Conservation (phyloP, 2,329 filamentous ascomycete genomes). For the Paraconiothyrium sp. region DNA sequence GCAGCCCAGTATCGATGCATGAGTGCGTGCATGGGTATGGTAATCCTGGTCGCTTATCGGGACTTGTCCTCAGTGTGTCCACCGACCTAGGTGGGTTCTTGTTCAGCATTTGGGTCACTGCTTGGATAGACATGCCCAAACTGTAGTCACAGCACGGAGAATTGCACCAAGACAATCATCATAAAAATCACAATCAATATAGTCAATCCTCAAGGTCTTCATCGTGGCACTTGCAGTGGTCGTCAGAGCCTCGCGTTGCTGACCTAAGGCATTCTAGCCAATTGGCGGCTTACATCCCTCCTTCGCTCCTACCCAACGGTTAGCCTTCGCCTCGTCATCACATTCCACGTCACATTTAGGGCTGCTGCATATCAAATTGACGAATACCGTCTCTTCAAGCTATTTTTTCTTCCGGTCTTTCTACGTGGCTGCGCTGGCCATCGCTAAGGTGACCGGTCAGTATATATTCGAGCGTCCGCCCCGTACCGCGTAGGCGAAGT, state of each 20-base stretch:
- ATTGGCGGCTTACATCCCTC: not conserved
- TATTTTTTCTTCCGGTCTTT: not conserved
- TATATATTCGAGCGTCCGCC: constrained; percentile 9
- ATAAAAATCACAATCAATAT: not conserved
- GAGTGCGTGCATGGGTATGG: too few relatives aligned
- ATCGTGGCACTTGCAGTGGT: not conserved
- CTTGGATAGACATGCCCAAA: too few relatives aligned
- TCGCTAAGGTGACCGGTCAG: constrained; percentile 11
- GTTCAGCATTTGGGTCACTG: too few relatives aligned
- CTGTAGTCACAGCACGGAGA: too few relatives aligned
- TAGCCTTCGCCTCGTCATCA: constrained; percentile 4
- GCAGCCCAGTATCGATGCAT: too few relatives aligned
- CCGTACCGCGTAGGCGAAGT: not conserved
- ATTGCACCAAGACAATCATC: too few relatives aligned
- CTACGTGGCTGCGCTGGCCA: not conserved
- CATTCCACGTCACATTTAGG: not conserved
- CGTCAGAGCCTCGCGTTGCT: not conserved
- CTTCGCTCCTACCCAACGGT: constrained; percentile 13
- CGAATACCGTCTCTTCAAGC: not conserved
- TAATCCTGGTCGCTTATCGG: too few relatives aligned
- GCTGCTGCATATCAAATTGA: not conserved
- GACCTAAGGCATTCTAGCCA: constrained; percentile 10
- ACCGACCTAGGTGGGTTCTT: too few relatives aligned
- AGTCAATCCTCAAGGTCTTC: too few relatives aligned
- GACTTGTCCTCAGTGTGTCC: too few relatives aligned